phyloP scores from a whole-genome alignment of 2,329 filamentous ascomycete species.

The Lachnellula hyalina region DNA sequence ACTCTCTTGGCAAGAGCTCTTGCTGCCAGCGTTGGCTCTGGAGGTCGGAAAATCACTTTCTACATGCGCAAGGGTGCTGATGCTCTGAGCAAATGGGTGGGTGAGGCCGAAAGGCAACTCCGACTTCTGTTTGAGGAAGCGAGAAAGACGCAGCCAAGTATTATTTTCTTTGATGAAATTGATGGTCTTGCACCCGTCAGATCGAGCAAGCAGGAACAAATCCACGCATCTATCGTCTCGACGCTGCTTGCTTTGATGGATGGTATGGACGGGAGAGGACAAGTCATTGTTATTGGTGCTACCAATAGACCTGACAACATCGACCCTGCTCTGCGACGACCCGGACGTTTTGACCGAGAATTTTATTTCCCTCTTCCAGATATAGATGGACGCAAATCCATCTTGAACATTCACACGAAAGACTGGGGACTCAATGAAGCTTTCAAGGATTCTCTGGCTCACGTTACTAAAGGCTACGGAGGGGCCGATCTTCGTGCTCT shows the following conservation, averaged over 20 bases:
- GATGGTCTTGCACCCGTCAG: slow-evolving; percentile 92
- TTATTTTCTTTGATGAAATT: slow-evolving; percentile 99
- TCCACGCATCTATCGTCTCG: slow-evolving; percentile 95
- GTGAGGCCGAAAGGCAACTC: slow-evolving; percentile 93
- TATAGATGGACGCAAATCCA: slow-evolving; percentile 70
- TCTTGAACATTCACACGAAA: slow-evolving; percentile 91
- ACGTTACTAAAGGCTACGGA: slow-evolving; percentile 91
- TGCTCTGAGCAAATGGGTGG: slow-evolving; percentile 97
- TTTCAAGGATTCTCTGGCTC: slow-evolving; percentile 80
- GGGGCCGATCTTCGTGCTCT: slow-evolving; percentile 91
- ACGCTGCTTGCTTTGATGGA: slow-evolving; percentile 94
- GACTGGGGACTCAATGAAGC: slow-evolving; percentile 78
- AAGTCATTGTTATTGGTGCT: slow-evolving; percentile 98
- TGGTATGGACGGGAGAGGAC: slow-evolving; percentile 95
- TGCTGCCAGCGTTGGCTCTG: slow-evolving; percentile 82
- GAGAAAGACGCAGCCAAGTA: slow-evolving; percentile 90
- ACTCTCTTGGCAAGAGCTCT: slow-evolving; percentile 91
- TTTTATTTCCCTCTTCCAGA: slow-evolving; percentile 97
- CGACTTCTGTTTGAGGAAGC: slow-evolving; percentile 93
- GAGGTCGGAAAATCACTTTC: slow-evolving; percentile 93
- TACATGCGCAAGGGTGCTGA: slow-evolving; percentile 99
- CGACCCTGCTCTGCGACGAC: slow-evolving; percentile 88
- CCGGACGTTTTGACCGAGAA: slow-evolving; percentile 92
- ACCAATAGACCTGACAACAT: slow-evolving; percentile 96
- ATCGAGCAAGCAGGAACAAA: slow-evolving; percentile 98